A percentile compares a stretch with the other conserved stretches of the same genome.
Evolutionary conservation across 805 yeast species (phyloP).

Genomic region (Metschnikowia proteae): DNA sequence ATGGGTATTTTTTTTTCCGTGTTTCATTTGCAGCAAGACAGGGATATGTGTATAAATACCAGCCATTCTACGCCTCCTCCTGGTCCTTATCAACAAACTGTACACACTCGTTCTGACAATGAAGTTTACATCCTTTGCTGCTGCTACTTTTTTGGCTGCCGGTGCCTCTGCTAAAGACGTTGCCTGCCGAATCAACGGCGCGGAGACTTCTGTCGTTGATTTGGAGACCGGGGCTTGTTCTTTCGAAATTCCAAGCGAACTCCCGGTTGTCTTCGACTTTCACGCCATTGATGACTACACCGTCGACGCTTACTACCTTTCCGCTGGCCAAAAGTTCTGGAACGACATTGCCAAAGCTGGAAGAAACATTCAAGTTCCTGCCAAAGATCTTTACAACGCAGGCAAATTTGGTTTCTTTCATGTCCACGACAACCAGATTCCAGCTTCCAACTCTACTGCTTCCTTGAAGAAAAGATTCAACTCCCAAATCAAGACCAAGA

Average conservation of each 20-base stretch:
- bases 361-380: conserved; percentile 31
- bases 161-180: conserved; percentile 30
- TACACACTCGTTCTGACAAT: conserved; percentile 15
- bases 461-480: conserved; percentile 37
- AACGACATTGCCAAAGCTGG: conserved; percentile 33
- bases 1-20: background rate
- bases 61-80: background rate
- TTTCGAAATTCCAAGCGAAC: conserved; percentile 30
- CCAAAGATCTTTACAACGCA: conserved; percentile 24
- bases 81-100: background rate
- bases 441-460: conserved; percentile 38
- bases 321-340: conserved; percentile 23
- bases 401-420: conserved; percentile 26
- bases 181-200: conserved; percentile 36
- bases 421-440: conserved; percentile 25
- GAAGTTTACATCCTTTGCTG: conserved; percentile 21
- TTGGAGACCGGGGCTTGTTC: conserved; percentile 39
- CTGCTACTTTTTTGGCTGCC: conserved; percentile 21
- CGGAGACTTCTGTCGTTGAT: conserved; percentile 32
- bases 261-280: conserved; percentile 27
- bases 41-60: background rate
- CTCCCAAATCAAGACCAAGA: conserved; percentile 26
- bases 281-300: conserved; percentile 28
- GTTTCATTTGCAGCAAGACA: background rate
- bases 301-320: conserved; percentile 35